phyloP scores from a whole-genome alignment of 331 rosid genomes.

The Quercus tomentella region DNA sequence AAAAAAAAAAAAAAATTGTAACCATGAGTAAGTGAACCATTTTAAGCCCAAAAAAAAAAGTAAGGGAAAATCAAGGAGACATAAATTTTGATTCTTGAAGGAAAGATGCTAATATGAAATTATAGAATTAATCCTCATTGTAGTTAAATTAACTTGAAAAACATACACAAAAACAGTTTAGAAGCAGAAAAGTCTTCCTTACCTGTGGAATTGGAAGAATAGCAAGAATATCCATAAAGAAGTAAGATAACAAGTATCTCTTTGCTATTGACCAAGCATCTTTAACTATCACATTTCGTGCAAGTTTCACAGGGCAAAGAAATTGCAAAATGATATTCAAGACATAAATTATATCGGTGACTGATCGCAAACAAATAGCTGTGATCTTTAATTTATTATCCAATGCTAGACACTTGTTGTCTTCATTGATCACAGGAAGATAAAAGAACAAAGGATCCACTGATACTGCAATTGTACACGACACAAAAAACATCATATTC shows the following conservation, averaged over 20 bases:
- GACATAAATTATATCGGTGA: conserved; percentile 16
- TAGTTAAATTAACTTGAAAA: no score
- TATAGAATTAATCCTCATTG: no score
- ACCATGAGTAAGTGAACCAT: no score
- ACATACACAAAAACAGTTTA: not conserved
- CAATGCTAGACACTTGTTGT: conserved; percentile 15
- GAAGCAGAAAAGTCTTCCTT: not conserved
- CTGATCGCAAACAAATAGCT: conserved; percentile 11
- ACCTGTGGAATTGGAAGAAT: conserved; percentile 18
- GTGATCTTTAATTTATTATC: conserved; percentile 10
- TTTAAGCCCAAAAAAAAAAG: no score
- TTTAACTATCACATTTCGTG: not conserved
- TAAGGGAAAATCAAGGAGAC: no score
- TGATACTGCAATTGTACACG: conserved; percentile 27
- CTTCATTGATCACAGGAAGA: conserved; percentile 17
- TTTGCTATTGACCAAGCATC: not conserved
- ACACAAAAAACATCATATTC: conserved; percentile 20
- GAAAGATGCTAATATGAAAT: no score
- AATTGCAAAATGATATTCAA: conserved; percentile 17
- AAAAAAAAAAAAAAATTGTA: no score
- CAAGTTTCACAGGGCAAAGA: not conserved
- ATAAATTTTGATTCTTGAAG: no score
- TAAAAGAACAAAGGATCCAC: conserved; percentile 40
- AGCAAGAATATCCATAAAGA: not conserved
- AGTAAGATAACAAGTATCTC: not conserved